Evolutionary conservation across 495 filamentous ascomycete genomes (phyloP).

Genomic region (Talaromyces wortmannii): DNA sequence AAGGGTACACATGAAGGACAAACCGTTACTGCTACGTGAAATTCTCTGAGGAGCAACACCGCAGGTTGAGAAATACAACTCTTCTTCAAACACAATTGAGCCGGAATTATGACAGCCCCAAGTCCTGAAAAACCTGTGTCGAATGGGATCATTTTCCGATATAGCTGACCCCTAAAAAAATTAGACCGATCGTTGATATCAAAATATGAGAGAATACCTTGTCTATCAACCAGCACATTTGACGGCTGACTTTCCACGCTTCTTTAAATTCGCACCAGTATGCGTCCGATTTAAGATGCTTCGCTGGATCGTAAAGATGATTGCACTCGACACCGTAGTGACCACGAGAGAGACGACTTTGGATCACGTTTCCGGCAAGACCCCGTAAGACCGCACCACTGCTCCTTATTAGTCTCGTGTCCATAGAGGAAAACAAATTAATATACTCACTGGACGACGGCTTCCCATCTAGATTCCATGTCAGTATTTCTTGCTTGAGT

Average conservation of each 20-base stretch:
- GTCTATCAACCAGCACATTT: constrained; percentile 27
- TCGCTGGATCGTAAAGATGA: constrained; percentile 21
- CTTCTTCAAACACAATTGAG: background rate
- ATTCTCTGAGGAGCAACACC: background rate
- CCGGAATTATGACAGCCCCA: background rate
- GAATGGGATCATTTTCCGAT: constrained; percentile 6
- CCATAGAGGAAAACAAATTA: too few species aligned
- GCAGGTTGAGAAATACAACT: background rate
- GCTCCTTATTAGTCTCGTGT: too few species aligned
- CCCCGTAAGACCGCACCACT: constrained; percentile 38
- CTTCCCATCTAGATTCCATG: constrained; percentile 16
- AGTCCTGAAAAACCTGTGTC: background rate
- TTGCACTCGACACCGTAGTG: constrained; percentile 36
- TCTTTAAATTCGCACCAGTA: constrained; percentile 13
- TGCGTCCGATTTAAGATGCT: constrained; percentile 7
- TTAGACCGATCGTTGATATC: too few species aligned
- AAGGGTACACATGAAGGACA: too few species aligned
- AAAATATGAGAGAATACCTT: constrained; percentile 11
- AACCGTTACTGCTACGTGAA: too few species aligned
- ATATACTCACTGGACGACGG: constrained; percentile 19
- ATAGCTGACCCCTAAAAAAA: background rate
- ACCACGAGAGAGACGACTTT: constrained; percentile 40
- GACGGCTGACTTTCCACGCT: constrained; percentile 3
- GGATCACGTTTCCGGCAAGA: constrained; percentile 33
- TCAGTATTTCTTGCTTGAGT: background rate